Conservation (phyloP, 208 protist genomes). For the Leishmania gerbilli region DNA sequence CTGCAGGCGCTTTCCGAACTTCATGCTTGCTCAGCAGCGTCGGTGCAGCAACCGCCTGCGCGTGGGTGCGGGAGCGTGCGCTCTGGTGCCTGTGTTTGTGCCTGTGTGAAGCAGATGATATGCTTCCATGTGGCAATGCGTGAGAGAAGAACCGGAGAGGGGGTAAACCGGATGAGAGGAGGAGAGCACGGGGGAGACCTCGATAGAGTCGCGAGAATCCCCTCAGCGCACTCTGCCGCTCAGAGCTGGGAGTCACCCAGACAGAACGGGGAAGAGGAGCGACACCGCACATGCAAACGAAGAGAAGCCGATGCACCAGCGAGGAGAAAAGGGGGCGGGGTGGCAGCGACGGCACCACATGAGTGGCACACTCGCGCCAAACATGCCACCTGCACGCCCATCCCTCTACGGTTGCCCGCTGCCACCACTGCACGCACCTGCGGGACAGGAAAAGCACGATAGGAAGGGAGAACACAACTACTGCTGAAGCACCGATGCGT, state of each 20-base stretch:
- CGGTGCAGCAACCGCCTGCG: neutral
- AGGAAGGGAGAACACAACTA: neutral
- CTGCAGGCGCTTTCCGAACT: constrained; percentile 90
- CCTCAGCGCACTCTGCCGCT: neutral
- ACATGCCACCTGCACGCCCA: neutral
- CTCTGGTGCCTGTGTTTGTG: neutral
- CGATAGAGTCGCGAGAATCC: no score
- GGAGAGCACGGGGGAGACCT: no score
- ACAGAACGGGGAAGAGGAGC: neutral
- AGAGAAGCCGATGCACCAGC: neutral
- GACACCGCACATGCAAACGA: neutral
- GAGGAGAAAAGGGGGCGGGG: neutral
- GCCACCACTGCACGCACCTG: neutral
- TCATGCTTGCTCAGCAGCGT: constrained; percentile 48
- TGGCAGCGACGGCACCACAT: neutral
- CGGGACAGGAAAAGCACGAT: neutral
- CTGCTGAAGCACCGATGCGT: no score
- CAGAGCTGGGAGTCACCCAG: neutral
- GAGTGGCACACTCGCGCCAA: neutral
- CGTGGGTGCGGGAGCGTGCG: neutral
- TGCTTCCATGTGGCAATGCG: neutral
- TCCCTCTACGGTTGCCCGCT: neutral
- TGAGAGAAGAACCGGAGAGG: neutral
- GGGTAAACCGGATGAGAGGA: neutral
- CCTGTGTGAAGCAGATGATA: neutral